These are phyloP conservation scores for Phytophthora agathidicida DNA, from an alignment of 352 stramenopile genomes.

Conservation along the genomic window DNA sequence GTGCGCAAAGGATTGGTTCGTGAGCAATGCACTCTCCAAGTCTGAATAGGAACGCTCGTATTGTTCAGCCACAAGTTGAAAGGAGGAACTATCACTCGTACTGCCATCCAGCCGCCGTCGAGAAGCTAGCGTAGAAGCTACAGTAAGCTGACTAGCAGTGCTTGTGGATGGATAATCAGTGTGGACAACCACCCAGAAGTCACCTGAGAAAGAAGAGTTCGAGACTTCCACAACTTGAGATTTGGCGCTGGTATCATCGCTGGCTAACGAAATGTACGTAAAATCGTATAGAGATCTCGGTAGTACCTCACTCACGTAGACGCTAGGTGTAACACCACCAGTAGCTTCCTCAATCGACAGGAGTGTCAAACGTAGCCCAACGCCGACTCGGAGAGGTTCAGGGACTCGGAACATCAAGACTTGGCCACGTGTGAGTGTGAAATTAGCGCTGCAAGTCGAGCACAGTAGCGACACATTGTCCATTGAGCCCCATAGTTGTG, in stretches of 20 bases:
- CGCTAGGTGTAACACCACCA: constrained; percentile 37
- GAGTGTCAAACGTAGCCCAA: constrained; percentile 43
- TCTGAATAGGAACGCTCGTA: constrained; percentile 34
- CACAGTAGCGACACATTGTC: constrained; percentile 60
- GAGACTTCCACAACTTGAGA: constrained; percentile 54
- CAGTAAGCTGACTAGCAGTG: constrained; percentile 10
- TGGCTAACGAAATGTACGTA: constrained; percentile 55
- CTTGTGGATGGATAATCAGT: constrained; percentile 49
- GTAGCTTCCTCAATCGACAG: constrained; percentile 19
- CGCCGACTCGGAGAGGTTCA: constrained; percentile 58
- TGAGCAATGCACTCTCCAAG: constrained; percentile 36
- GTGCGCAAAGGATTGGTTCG: constrained; percentile 52
- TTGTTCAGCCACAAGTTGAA: constrained; percentile 50
- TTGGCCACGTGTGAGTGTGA: constrained; percentile 52
- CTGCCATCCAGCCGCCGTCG: constrained; percentile 1
- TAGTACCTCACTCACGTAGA: constrained; percentile 77
- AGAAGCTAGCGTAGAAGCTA: constrained; percentile 12
- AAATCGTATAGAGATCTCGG: constrained; percentile 83
- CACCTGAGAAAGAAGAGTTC: constrained; percentile 58
- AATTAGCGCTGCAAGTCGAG: constrained; percentile 47
- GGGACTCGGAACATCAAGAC: constrained; percentile 73
- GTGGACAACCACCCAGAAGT: constrained; percentile 82
- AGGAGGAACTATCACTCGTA: constrained; percentile 14
- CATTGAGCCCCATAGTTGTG: constrained; percentile 64
- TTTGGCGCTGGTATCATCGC: constrained; percentile 12